Base-by-base conservation (phyloP, 2,329 filamentous ascomycete genomes). In the Cercospora canescens region DNA sequence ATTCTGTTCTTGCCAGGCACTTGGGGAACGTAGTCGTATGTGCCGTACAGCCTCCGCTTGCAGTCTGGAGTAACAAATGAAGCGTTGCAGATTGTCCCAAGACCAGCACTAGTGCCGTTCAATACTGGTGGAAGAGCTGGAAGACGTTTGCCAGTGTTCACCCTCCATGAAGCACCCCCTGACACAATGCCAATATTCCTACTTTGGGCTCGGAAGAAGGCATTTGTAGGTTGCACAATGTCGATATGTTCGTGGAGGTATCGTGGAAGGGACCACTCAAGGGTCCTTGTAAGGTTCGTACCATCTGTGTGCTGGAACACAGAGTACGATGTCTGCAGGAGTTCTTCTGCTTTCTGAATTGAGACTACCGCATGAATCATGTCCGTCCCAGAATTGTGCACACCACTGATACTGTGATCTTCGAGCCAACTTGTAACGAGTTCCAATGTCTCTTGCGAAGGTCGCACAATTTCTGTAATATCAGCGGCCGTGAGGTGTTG, bases 151-250 rank as follows among this genome's bases (percentile, higher is more conserved):
- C 69, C 70, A 30, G 52, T 60, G 14, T 64, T 59, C 12, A 68
- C 34, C 21, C 67, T 58, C n/a, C 58, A 56, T 16, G 64, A 21
- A 12, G 35, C n/a, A 6, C 18, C 52, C 1, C 63, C 60, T 32
- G 9, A 32, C 30, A 32, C 30, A 32, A 32, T 9, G 5, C 30
- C 30, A 32, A 32, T 32, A 9, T 6, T 62, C 34, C 24, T 63
- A 30, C 60, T 70, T 76, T 70, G 39, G 73, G 65, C 35, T 71
- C 71, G 70, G 74, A 86, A 84, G 78, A 88, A 88, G 0, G 85
- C 86, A 57, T 83, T 88, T 1, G 86, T 88, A 1, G 87, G 87
- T 73, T 88, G 86, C 28, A 88, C 84, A 12, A 84, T 82, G 71
- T 88, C 85, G 67, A 88, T 84, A 71, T 87, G 85, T 57, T 81